A percentile compares a stretch with the other conserved stretches of the same genome.
These are phyloP conservation scores for Rosa multiflora DNA, from an alignment of 306 rosid species.

Conservation along the genomic window DNA sequence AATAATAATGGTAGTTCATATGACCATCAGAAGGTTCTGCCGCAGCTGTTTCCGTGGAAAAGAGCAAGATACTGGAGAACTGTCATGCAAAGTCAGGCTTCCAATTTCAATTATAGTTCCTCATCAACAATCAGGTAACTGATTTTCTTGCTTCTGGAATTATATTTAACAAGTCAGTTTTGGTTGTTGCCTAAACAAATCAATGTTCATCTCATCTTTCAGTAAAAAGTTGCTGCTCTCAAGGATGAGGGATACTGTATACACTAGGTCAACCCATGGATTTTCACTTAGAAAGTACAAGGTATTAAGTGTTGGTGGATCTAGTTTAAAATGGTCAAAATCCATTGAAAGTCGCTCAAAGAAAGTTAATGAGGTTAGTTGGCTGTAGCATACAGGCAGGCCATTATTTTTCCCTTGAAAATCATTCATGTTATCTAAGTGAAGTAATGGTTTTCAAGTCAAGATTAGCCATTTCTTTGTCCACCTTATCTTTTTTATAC, in stretches of 20 bases:
- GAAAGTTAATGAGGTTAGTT: conserved; percentile 92
- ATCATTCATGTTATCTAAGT: background rate
- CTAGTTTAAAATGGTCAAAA: conserved; percentile 98
- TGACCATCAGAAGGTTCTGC: conserved; percentile 55
- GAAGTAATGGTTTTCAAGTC: conserved; percentile 16
- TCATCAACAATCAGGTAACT: conserved; percentile 63
- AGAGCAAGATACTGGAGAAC: conserved; percentile 63
- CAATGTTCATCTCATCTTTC: conserved; percentile 32
- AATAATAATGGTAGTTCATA: conserved; percentile 33
- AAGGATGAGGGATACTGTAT: conserved; percentile 87
- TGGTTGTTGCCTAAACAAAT: conserved; percentile 28
- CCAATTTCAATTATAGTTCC: conserved; percentile 50
- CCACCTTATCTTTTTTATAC: conserved; percentile 22
- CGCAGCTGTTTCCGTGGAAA: conserved; percentile 87
- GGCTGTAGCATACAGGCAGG: conserved; percentile 5
- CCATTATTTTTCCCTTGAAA: conserved; percentile 11
- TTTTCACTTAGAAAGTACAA: conserved; percentile 89
- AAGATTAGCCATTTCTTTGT: conserved; percentile 12
- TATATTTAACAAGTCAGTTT: conserved; percentile 4
- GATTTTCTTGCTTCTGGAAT: conserved; percentile 7
- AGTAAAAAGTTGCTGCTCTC: conserved; percentile 72
- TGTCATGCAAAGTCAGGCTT: conserved; percentile 39
- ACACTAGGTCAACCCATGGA: conserved; percentile 82
- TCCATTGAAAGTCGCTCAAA: conserved; percentile 87
- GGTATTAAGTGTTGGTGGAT: conserved; percentile 91